A percentile compares a stretch with the other conserved stretches of the same genome.
Conservation (phyloP, 2,329 filamentous ascomycete species). For the Cordyceps tenuipes region DNA sequence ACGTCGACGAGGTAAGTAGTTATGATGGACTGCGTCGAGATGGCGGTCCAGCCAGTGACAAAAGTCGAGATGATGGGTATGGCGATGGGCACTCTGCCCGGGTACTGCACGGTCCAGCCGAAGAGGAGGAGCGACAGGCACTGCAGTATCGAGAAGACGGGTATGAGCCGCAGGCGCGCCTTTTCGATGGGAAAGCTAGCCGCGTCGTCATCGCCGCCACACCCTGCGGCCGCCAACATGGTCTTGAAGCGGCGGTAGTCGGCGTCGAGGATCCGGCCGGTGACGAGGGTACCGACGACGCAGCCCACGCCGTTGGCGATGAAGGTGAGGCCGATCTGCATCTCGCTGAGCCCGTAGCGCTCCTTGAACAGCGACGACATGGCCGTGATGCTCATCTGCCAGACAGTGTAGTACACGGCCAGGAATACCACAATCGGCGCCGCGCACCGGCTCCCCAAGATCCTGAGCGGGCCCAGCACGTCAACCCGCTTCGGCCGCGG, state of each 20-base stretch:
- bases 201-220: slow-evolving; percentile 4
- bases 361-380: slow-evolving; percentile 40
- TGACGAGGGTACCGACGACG: slow-evolving; percentile 43
- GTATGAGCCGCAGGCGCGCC: slow-evolving; percentile 41
- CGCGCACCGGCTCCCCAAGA: slow-evolving; percentile 36
- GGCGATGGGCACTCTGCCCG: slow-evolving; percentile 34
- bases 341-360: slow-evolving; percentile 34
- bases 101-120: slow-evolving; percentile 43
- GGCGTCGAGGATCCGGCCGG: slow-evolving; percentile 42
- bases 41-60: slow-evolving; percentile 41
- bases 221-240: background rate
- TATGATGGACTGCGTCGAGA: slow-evolving; percentile 39
- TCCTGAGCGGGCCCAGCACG: slow-evolving; percentile 35
- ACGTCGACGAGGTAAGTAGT: slow-evolving; percentile 47
- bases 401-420: slow-evolving; percentile 43
- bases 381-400: slow-evolving; percentile 47
- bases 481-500: slow-evolving; percentile 30
- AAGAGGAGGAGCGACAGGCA: slow-evolving; percentile 39
- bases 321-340: slow-evolving; percentile 41
- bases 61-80: slow-evolving; percentile 43
- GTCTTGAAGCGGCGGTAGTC: slow-evolving; percentile 39
- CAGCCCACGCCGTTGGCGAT: slow-evolving; percentile 47
- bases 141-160: slow-evolving; percentile 35
- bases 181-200: slow-evolving; percentile 38
- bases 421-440: slow-evolving; percentile 38